Evolutionary conservation across 2,329 filamentous ascomycete species (phyloP), one percentile per base, ranked within the genome.

Genomic region (Colletotrichum camelliae): DNA sequence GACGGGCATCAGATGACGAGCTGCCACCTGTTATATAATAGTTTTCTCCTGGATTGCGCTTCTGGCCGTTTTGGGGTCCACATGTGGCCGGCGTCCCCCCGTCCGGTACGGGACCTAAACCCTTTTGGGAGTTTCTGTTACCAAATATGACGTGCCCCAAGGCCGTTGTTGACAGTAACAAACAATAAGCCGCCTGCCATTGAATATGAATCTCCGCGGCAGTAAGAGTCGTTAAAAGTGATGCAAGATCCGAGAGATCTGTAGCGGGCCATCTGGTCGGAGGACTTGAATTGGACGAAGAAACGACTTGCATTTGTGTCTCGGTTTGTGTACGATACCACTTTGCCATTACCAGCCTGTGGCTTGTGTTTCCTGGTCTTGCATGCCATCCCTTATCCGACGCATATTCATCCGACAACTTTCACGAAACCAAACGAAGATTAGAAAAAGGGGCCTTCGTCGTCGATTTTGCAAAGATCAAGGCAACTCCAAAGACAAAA

Each of bases 171-270:
- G 67, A 60, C 67, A 64, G 43, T 31, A 72, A 68, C 67, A 43
- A 43, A 48, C 33, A 39, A 15, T 74, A 43, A 73, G 62, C 67
- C 61, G 60, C 60, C 65, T 43, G 76, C 77, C 52, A 73, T 72
- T 68, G 71, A 78, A 70, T 67, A 43, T 67, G 74, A 67, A 81
- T 82, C 81, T 82, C 81, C 81, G 81, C 80, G 81, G 80, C 77
- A 24, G 31, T 15, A 33, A 43, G 27, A 35, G 58, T 24, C 24
- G 57, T 75, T 75, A 75, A 75, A 72, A 55, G 57, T 24, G 21
- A 37, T 73, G 70, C 21, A 24, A 58, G 58, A 60, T 73, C 64
- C 70, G 24, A 58, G 43, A 39, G 35, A 52, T 37, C 58, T 15
- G 16, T 52, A 29, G 62, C 27, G 21, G 15, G 37, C 33, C 58